Conservation (phyloP, 371 early-diverging fungal genomes). For the Aphelidium insulamus region DNA sequence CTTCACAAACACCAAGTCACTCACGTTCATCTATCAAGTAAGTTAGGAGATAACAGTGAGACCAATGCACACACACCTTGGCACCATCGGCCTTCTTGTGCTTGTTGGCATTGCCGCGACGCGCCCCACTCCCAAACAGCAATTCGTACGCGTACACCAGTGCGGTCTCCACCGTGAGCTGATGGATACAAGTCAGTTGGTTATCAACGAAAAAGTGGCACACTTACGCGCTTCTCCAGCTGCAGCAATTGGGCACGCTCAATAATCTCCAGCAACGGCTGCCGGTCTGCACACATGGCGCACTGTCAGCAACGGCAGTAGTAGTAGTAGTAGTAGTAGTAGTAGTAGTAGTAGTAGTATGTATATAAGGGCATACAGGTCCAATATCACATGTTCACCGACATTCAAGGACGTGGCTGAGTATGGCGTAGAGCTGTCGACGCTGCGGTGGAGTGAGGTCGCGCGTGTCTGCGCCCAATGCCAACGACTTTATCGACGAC, state of each 20-base stretch:
- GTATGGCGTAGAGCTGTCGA: no score
- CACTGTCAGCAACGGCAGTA: no score
- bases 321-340: no score
- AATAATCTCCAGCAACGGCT: constrained; percentile 25
- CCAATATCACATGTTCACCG: no score
- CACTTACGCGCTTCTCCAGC: constrained; percentile 23
- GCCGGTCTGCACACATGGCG: no score
- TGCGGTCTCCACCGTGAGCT: not conserved
- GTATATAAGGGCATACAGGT: no score
- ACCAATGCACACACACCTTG: not conserved
- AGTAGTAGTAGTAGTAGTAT: no score
- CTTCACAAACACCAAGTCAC: constrained; percentile 56
- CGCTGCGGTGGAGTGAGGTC: no score
- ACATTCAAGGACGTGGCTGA: no score
- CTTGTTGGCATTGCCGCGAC: constrained; percentile 1
- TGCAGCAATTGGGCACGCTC: constrained; percentile 20
- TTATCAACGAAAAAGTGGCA: not conserved
- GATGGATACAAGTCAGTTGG: not conserved
- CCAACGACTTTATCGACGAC: no score
- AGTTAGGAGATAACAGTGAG: not conserved
- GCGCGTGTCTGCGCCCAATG: no score
- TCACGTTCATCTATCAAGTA: constrained; percentile 14
- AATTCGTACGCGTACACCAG: constrained; percentile 20
- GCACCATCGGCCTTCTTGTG: not conserved
- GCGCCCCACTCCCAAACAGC: constrained; percentile 6